Base-by-base conservation (phyloP, 2,329 filamentous ascomycete genomes). In the Arthrinium puccinioides region DNA sequence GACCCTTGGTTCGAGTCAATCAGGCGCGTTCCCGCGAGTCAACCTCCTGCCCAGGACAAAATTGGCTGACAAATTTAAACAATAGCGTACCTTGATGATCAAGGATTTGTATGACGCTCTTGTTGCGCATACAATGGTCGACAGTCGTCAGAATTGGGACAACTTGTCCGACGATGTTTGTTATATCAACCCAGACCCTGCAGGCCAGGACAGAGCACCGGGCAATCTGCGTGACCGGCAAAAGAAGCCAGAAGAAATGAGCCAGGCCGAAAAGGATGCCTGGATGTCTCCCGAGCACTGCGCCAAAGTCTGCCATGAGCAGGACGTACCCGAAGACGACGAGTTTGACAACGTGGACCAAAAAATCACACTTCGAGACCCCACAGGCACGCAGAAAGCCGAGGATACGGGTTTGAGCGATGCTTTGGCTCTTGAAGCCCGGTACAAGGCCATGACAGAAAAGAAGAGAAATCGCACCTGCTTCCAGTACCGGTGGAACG, bases 81-180 rank as follows among this genome's bases (percentile, higher is more conserved):
- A 11, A 37, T 40, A 72, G 67, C 53, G 60, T 23, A 58, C 60
- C 15, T 52, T 73, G 27, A 56, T 67, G 37, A 66, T 72, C 40
- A 60, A 57, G 40, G 71, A 76, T 39, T 47, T 76, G 21, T 76
- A 72, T 47, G 48, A 69, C 4, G 55, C 63, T 35, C 65, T 75
- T 41, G 63, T 75, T 39, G 59, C 55, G 2, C 66, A 63, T 2
- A 60, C 65, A 20, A 55, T 74, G 44, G 52, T 60, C 21, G 46
- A 57, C 5, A 49, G 53, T 25, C 63, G 67, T 13, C 58, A 67
- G 8, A 59, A 72, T 34, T 76, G 72, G 72, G 66, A 75, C 49
- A 76, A 76, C 45, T 46, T 67, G 5, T 68, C 70, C 4, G 63
- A 72, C 19, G 67, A 71, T 32, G 56, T 57, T 9, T 67, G 63